Base-by-base conservation (phyloP, 148 eudicot genomes). In the Rhododendron mucronatum region DNA sequence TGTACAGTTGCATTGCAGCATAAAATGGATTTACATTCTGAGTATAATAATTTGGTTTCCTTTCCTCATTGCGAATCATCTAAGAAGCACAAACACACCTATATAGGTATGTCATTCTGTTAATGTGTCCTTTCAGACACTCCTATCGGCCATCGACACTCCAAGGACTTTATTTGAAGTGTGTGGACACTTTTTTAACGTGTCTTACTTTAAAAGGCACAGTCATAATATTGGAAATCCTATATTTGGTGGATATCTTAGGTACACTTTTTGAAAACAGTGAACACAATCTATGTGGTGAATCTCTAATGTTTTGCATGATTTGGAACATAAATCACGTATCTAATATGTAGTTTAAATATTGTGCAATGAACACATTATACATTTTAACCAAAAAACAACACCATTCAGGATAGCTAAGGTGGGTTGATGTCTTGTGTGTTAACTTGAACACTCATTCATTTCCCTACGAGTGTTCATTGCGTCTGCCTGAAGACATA, bases 1-100 rank as follows among this genome's bases (percentile, higher is more conserved):
- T 78, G 7, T 41, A 39, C 55, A 78, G 55, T n/a, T 78, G 47
- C 50, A 78, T 78, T 78, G 81, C 81, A 45, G 55, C 30, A 78
- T 45, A 21, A 57, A 51, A 59, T 5, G 14, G 26, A 18, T 59
- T 21, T 20, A 20, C 26, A 5, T 59, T 59, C 26, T 59, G 20
- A 14, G 41, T 14, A 14, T 12, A 71, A 71, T 30, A 71, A 71
- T 71, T n/a, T 30, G 7, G 30, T 30, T 28, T 71, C 35, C 13
- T 71, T 71, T 4, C 76, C 39, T 30, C 39, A 30, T 71, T 71
- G 76, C 18, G 4, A 71, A 30, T 39, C 39, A 14, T 39, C 39
- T 71, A 33, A 71, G 76, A 71, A 30, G 39, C 73, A n/a, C 14
- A 67, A 26, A 67, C 30, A 67, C 74, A 26, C 33, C 39, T 71